Evolutionary conservation across 2,329 filamentous ascomycete species (phyloP), one percentile per base, ranked within the genome.

Genomic region (Elsinoe fawcettii): DNA sequence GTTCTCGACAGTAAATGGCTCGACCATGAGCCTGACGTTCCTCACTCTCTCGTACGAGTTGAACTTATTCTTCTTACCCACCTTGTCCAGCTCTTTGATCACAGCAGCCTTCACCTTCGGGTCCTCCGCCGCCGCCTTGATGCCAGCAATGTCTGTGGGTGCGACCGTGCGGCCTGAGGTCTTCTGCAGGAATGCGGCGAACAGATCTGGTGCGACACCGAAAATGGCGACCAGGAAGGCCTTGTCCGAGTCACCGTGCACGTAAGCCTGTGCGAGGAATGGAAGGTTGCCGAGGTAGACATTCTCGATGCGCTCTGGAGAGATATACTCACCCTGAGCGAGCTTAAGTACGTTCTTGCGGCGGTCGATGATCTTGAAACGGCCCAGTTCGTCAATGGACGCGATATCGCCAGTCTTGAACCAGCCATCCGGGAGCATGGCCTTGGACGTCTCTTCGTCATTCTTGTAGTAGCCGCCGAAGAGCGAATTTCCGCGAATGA

Each of bases 1-100:
- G 69, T 99, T 99, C 53, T 96, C 91, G 62, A 97, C 84, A 1
- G 84, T 88, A 66, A 99, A 97, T 1, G 93, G 93, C 59, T 99
- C 93, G 12, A 96, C 65, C 65, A 87, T 85, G 63, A 99, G 74
- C 61, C 86, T 73, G 58, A 86, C 79, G 64, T 85, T 87, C 69
- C 80, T 82, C 47, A 97, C 85, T 62, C 83, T 83, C 78, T 99
- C 93, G 65, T 88, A 97, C 63, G 85, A 88, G 69, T 95, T 93
- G 72, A 99, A 91, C 75, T 93, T 95, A 71, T 88, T 83, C 74
- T 85, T 86, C 75, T 81, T 87, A 43, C 83, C 90, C 59, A 95
- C 86, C 56, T 78, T 80, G 59, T 93, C 87, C 32, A 99, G 75
- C 63, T 93, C 82, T 70, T 85, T 86, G 62, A 95, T 69, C 57